Evolutionary conservation across 1,284 basidiomycete species (phyloP).

Genomic region (Xerocomus minutiporus): DNA sequence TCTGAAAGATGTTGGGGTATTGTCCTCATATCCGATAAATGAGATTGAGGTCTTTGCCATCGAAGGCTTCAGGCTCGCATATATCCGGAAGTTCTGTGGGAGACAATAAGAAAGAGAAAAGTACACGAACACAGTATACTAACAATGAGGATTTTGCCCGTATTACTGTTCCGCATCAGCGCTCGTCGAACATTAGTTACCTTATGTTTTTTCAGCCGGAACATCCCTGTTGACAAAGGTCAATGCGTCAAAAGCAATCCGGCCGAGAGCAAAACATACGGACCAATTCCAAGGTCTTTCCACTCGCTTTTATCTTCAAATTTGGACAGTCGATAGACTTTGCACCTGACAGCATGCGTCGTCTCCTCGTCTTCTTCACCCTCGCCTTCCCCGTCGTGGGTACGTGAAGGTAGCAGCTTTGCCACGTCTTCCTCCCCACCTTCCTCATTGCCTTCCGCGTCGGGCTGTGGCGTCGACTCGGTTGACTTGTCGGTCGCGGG

Average conservation of each 20-base stretch:
- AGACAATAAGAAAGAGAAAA: constrained; percentile 5
- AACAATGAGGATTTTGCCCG: constrained; percentile 69
- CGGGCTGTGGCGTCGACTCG: constrained; percentile 36
- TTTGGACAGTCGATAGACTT: constrained; percentile 60
- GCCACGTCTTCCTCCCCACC: constrained; percentile 32
- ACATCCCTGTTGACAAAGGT: constrained; percentile 43
- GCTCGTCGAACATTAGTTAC: constrained; percentile 51
- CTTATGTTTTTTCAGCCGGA: constrained; percentile 70
- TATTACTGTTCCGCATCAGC: constrained; percentile 64
- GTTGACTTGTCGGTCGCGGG: constrained; percentile 27
- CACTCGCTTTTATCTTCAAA: constrained; percentile 51
- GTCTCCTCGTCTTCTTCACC: constrained; percentile 83
- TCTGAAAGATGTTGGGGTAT: constrained; percentile 54
- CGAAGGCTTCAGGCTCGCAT: constrained; percentile 49
- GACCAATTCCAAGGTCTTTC: constrained; percentile 60
- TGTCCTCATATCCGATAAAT: constrained; percentile 68
- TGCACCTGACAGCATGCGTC: constrained; percentile 53
- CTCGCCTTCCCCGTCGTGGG: constrained; percentile 66
- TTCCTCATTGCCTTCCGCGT: constrained; percentile 30
- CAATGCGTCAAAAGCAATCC: background rate
- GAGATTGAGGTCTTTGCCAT: constrained; percentile 50
- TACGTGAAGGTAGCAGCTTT: constrained; percentile 37
- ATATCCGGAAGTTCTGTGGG: constrained; percentile 64
- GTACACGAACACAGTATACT: constrained; percentile 26
- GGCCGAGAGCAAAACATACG: constrained; percentile 21